Conservation (phyloP, 176 grass and related monocot species). For the Rhipidocladum racemiflorum region DNA sequence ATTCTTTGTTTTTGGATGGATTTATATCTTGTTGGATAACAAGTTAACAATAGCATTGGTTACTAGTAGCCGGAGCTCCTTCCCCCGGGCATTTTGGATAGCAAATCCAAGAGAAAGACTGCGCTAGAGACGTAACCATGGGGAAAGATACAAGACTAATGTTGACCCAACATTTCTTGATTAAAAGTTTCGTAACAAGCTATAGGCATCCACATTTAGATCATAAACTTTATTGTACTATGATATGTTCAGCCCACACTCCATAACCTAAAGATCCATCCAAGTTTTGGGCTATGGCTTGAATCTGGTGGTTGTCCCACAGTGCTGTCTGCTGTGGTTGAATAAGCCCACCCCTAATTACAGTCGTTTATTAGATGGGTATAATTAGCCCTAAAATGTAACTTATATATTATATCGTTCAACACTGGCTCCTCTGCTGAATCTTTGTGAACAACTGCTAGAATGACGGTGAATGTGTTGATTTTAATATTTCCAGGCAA, state of each 20-base stretch:
- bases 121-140: background rate
- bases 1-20: background rate
- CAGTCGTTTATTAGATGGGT: background rate
- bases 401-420: background rate
- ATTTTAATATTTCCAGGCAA: conserved; percentile 44
- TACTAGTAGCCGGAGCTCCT: background rate
- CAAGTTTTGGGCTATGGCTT: background rate
- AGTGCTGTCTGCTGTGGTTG: background rate
- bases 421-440: background rate
- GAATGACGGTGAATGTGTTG: background rate
- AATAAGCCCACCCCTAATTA: background rate
- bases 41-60: background rate
- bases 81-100: background rate
- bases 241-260: background rate
- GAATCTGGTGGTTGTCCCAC: background rate
- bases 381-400: background rate
- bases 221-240: background rate
- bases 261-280: background rate
- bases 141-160: background rate
- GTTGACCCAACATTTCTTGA: background rate
- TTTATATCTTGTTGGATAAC: background rate
- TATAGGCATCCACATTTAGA: background rate
- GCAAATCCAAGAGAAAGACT: background rate
- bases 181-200: background rate
- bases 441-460: background rate